These are phyloP conservation scores for Oenanthe javanica DNA, from an alignment of 140 eudicot species.

Conservation along the genomic window DNA sequence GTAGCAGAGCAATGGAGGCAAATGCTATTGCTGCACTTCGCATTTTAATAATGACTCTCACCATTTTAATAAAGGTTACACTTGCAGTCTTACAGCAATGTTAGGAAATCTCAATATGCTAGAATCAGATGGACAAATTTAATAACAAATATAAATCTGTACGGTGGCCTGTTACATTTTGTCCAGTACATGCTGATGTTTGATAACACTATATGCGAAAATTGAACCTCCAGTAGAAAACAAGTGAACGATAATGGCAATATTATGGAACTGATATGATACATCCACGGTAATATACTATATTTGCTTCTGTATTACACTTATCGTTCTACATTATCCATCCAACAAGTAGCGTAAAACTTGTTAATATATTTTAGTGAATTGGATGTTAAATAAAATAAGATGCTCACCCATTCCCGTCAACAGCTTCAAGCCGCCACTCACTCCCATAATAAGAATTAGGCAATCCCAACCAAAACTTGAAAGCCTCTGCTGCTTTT, in stretches of 20 bases:
- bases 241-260: neutral
- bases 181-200: neutral
- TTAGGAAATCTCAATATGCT: too few relatives aligned
- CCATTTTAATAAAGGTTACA: neutral
- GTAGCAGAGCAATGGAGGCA: neutral
- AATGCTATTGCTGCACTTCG: neutral
- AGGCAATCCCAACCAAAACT: conserved; percentile 96
- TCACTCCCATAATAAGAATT: conserved; percentile 85
- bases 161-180: neutral
- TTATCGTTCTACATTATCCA: neutral
- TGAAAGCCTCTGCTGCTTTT: conserved; percentile 95
- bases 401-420: conserved; percentile 40
- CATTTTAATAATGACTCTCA: neutral
- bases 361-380: neutral
- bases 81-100: too few relatives aligned
- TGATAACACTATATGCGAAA: neutral
- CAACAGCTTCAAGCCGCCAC: conserved; percentile 64
- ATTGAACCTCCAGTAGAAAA: neutral
- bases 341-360: neutral
- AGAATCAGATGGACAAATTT: too few relatives aligned
- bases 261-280: neutral
- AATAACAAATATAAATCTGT: neutral
- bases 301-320: neutral
- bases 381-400: neutral
- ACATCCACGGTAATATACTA: neutral